These are phyloP conservation scores for Pyricularia sp. DNA, from an alignment of 2,329 filamentous ascomycete species.

Conservation along the genomic window DNA sequence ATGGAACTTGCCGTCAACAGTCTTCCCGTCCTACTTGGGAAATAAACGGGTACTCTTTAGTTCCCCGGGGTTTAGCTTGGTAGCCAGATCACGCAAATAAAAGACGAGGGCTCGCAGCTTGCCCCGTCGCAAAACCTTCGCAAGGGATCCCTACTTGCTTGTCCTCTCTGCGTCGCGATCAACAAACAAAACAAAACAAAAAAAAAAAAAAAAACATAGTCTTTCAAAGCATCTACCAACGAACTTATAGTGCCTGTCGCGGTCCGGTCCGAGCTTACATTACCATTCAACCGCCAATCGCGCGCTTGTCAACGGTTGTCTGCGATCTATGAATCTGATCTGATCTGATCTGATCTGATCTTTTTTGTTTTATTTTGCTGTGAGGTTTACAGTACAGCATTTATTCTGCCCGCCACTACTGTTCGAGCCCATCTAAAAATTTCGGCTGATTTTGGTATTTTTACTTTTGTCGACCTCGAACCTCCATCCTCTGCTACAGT, in stretches of 20 bases:
- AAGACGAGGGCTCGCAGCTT: neutral
- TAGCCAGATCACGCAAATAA: neutral
- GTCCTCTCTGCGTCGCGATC: neutral
- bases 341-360: neutral
- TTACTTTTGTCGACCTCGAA: neutral
- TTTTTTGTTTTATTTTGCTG: neutral
- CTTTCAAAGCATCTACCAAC: neutral
- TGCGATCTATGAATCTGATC: neutral
- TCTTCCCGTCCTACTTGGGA: neutral
- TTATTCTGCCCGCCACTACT: neutral
- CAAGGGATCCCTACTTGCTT: neutral
- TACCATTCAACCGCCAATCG: neutral
- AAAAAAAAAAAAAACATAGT: neutral
- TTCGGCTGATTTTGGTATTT: neutral
- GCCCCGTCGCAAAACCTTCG: neutral
- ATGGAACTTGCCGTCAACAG: neutral
- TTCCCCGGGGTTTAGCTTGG: neutral
- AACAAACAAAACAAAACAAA: neutral
- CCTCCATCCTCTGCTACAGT: neutral
- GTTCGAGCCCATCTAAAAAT: neutral
- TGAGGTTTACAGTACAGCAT: neutral
- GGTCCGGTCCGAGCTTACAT: neutral
- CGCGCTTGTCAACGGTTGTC: neutral
- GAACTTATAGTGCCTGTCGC: neutral
- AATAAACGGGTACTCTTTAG: neutral